Conservation (phyloP, 2,329 filamentous ascomycete species). For the Akanthomyces lecanii region DNA sequence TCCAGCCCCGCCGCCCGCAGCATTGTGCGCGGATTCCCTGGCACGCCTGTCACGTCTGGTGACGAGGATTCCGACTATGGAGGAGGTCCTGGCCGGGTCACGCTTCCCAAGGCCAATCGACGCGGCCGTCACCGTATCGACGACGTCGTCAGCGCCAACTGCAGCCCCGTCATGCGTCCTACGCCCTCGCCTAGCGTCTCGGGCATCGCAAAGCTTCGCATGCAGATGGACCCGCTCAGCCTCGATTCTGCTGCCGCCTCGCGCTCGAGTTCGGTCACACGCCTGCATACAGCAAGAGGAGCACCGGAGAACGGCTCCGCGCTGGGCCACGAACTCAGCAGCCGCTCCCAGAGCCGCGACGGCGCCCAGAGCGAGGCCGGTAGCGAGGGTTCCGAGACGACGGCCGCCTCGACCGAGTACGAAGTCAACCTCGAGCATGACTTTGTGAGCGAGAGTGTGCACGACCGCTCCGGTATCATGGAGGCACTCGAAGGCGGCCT, state of each 20-base stretch:
- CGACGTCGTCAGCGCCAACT: slow-evolving; percentile 59
- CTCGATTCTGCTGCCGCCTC: slow-evolving; percentile 48
- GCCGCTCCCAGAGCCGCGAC: slow-evolving; percentile 51
- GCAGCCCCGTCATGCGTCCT: slow-evolving; percentile 56
- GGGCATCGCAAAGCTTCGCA: slow-evolving; percentile 77
- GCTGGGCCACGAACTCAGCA: slow-evolving; percentile 53
- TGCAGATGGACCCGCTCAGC: slow-evolving; percentile 74
- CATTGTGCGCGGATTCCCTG: slow-evolving; percentile 54
- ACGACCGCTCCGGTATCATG: slow-evolving; percentile 34
- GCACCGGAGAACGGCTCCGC: slow-evolving; percentile 27
- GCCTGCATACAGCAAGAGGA: slow-evolving; percentile 39
- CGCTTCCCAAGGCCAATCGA: slow-evolving; percentile 34
- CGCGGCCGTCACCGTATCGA: slow-evolving; percentile 43
- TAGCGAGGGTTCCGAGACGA: slow-evolving; percentile 62
- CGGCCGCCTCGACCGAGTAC: slow-evolving; percentile 60
- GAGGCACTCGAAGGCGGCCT: slow-evolving; percentile 52
- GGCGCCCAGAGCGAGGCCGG: slow-evolving; percentile 49
- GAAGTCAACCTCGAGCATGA: slow-evolving; percentile 81
- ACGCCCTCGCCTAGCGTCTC: slow-evolving; percentile 53
- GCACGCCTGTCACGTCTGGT: slow-evolving; percentile 50
- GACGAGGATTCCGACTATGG: slow-evolving; percentile 54
- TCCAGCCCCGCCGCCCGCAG: slow-evolving; percentile 47
- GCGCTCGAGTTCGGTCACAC: slow-evolving; percentile 53
- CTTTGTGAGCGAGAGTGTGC: slow-evolving; percentile 67
- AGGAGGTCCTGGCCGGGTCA: slow-evolving; percentile 31